Conservation (phyloP, 768 basidiomycete species). For the Termitomyces sp. region DNA sequence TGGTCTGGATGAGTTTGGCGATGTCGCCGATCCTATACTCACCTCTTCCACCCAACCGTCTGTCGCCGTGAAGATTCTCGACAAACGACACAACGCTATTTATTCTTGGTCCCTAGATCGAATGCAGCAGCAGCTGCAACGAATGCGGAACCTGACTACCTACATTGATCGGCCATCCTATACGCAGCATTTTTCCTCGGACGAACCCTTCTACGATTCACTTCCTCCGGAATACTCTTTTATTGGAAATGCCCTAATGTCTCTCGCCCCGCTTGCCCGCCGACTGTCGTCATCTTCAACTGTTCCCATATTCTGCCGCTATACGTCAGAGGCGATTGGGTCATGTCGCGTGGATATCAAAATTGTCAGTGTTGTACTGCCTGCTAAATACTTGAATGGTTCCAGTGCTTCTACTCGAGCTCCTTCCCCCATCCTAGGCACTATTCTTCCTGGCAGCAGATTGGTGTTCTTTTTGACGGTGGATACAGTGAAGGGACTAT, state of each 20-base stretch:
- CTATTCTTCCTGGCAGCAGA: conserved; percentile 74
- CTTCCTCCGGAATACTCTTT: conserved; percentile 90
- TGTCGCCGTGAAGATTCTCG: conserved; percentile 88
- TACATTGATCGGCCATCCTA: conserved; percentile 93
- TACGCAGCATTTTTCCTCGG: conserved; percentile 90
- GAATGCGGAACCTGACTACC: conserved; percentile 90
- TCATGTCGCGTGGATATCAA: conserved; percentile 88
- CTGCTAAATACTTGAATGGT: conserved; percentile 57
- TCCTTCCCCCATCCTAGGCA: conserved; percentile 69
- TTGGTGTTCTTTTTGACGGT: conserved; percentile 83
- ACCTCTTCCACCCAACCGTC: conserved; percentile 75
- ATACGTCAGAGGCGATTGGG: conserved; percentile 94
- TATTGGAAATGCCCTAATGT: conserved; percentile 83
- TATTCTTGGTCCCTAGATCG: conserved; percentile 91
- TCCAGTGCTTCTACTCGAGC: conserved; percentile 71
- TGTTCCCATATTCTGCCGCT: conserved; percentile 89
- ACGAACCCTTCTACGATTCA: conserved; percentile 90
- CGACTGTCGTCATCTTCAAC: conserved; percentile 71
- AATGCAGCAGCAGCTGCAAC: conserved; percentile 83
- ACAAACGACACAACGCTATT: conserved; percentile 82
- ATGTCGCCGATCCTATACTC: conserved; percentile 82
- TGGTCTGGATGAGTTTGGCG: conserved; percentile 89
- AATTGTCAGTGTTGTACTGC: conserved; percentile 66
- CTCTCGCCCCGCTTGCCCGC: conserved; percentile 78
- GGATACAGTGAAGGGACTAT: conserved; percentile 86